phyloP scores from a whole-genome alignment of 345 rosid species.

The Moricandia arvensis region DNA sequence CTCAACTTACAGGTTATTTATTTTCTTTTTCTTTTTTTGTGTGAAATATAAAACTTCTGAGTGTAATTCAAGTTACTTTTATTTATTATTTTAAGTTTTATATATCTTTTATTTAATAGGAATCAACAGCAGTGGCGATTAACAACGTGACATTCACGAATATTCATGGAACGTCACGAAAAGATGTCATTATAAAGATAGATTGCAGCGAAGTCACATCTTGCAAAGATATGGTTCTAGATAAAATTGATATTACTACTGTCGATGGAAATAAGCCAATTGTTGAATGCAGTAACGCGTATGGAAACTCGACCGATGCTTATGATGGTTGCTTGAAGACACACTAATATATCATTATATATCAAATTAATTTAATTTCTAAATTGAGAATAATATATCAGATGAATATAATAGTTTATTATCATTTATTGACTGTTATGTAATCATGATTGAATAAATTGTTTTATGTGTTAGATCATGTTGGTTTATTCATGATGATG shows the following conservation, averaged over 20 bases:
- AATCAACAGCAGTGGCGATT: conserved; percentile 26
- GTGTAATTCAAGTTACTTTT: not conserved
- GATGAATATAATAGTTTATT: not conserved
- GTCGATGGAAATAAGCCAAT: not conserved
- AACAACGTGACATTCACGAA: conserved; percentile 21
- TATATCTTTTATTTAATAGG: not conserved
- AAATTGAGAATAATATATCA: not conserved
- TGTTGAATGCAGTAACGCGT: not conserved
- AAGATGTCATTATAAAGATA: conserved; percentile 1
- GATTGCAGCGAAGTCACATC: conserved; percentile 18
- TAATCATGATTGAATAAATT: not conserved
- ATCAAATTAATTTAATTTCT: not conserved
- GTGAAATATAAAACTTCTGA: not conserved
- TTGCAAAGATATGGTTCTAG: conserved; percentile 21
- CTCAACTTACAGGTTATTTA: not conserved
- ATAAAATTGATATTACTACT: conserved; percentile 11
- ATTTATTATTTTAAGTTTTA: not conserved
- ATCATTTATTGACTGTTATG: not conserved
- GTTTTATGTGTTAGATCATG: not conserved
- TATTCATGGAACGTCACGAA: not conserved
- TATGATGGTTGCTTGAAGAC: not conserved
- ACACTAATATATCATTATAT: not conserved
- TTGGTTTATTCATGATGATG: not conserved
- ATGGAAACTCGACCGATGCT: not conserved
- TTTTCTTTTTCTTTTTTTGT: not conserved